Evolutionary conservation across 108 stramenopile species (phyloP).

Genomic region (Cylindrotheca fusiformis): DNA sequence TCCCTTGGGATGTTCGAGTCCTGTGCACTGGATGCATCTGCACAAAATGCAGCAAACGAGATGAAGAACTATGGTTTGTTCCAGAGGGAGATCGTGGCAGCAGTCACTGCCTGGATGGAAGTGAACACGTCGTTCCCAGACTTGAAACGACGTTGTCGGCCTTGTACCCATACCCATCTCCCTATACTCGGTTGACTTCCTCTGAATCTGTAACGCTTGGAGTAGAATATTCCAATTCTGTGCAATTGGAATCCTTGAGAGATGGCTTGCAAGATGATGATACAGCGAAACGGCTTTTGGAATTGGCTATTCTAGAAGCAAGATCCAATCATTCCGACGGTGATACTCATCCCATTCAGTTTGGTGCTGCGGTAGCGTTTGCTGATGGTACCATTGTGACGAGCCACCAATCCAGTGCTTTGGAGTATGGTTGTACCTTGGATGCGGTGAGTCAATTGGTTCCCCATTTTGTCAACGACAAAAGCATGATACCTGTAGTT

Average conservation of each 20-base stretch:
- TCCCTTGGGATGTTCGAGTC: conserved; percentile 51
- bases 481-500: conserved; percentile 18
- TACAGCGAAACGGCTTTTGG: conserved; percentile 28
- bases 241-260: conserved; percentile 8
- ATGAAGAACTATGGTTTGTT: conserved; percentile 15
- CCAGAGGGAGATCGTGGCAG: conserved; percentile 1
- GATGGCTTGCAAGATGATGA: conserved; percentile 31
- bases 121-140: conserved; percentile 36
- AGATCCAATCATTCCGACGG: conserved; percentile 33
- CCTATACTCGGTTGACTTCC: conserved; percentile 55
- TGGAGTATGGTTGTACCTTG: conserved; percentile 86
- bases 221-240: conserved; percentile 8
- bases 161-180: conserved; percentile 79
- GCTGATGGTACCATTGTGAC: conserved; percentile 48
- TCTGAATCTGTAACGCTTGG: conserved; percentile 52
- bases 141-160: conserved; percentile 43
- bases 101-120: conserved; percentile 1
- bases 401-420: conserved; percentile 56
- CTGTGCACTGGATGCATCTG: conserved; percentile 50
- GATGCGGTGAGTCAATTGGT: conserved; percentile 82
- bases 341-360: conserved; percentile 72
- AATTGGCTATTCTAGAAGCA: conserved; percentile 44
- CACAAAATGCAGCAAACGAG: conserved; percentile 18
- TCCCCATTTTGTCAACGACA: conserved; percentile 24
- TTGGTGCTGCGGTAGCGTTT: conserved; percentile 76